These are phyloP conservation scores for Phlebiopsis flavidoalba DNA, from an alignment of 768 basidiomycete genomes.

Conservation along the genomic window DNA sequence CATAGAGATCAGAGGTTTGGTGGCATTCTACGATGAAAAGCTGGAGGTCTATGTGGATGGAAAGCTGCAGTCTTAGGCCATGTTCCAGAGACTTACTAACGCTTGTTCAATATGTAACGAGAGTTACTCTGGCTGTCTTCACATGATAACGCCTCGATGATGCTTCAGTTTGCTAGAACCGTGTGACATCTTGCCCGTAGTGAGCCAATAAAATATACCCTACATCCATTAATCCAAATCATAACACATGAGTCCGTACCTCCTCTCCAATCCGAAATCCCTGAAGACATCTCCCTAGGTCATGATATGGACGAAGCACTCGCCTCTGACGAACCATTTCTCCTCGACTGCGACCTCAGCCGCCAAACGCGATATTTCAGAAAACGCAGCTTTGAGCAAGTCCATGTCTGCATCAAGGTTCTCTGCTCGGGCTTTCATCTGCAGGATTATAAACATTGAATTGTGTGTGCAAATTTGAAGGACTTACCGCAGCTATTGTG, in stretches of 20 bases:
- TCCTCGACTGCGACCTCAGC: slow-evolving; percentile 49
- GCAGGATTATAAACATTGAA: not conserved
- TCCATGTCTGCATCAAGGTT: slow-evolving; percentile 82
- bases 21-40: slow-evolving; percentile 64
- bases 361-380: slow-evolving; percentile 77
- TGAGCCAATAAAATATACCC: too few species aligned
- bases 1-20: slow-evolving; percentile 41
- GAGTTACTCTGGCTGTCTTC: too few species aligned
- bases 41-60: slow-evolving; percentile 63
- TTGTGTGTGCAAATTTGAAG: not conserved
- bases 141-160: too few species aligned
- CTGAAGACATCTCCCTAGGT: not conserved
- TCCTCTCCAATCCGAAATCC: too few species aligned
- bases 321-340: not conserved
- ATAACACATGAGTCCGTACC: too few species aligned
- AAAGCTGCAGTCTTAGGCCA: slow-evolving; percentile 34
- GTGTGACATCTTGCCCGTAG: too few species aligned
- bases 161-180: too few species aligned
- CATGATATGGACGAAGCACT: not conserved
- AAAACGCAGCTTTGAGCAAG: slow-evolving; percentile 72
- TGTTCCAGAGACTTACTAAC: not conserved
- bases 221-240: too few species aligned
- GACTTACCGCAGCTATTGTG: slow-evolving; percentile 76
- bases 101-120: too few species aligned
- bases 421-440: slow-evolving; percentile 90